Base-by-base conservation (phyloP, 352 stramenopile species). In the Vaucheria bursata region DNA sequence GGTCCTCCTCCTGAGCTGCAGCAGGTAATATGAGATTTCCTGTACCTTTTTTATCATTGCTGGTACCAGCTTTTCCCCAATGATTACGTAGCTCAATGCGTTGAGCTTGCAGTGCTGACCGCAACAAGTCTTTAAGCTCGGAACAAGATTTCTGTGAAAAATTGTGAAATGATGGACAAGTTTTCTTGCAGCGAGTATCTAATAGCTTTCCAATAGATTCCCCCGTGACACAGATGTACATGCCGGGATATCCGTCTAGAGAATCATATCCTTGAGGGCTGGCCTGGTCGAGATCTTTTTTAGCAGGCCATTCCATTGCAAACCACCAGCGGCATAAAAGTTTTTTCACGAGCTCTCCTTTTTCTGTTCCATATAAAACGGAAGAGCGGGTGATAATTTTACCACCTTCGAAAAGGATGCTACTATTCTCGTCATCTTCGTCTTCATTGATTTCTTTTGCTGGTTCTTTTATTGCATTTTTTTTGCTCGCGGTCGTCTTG, bases 241-340 rank as follows among this genome's bases (percentile, higher is more conserved):
- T 39, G 8, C 78, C 78, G 6, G 78, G 78, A 37, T 81, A 83
- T 25, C 78, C 78, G 40, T 83, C 78, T 12, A 83, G 78, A 29
- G 78, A 71, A 39, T 81, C 78, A 49, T 77, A 83, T 6, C 29
- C 39, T 49, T 71, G 35, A 33, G 78, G 78, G 12, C 71, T 31
- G 37, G 73, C 2, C 2, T 2, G 70, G n/a, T 31, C 68, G 29
- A 83, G 31, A 31, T 83, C 78, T 53, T 73, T 59, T 4, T 39
- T 64, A 25, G 35, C 59, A 8, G 78, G 78, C 78, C 78, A 83
- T 73, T 83, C 78, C 59, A 83, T 72, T 3, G 78, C 78, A 49
- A 80, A 83, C 78, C 78, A 83, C 78, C 78, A 83, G 29, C 59
- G 6, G 65, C 78, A 83, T 8, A 83, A 73, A 12, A 83, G 78